Conservation (phyloP, 345 rosid species). For the Punica granatum region DNA sequence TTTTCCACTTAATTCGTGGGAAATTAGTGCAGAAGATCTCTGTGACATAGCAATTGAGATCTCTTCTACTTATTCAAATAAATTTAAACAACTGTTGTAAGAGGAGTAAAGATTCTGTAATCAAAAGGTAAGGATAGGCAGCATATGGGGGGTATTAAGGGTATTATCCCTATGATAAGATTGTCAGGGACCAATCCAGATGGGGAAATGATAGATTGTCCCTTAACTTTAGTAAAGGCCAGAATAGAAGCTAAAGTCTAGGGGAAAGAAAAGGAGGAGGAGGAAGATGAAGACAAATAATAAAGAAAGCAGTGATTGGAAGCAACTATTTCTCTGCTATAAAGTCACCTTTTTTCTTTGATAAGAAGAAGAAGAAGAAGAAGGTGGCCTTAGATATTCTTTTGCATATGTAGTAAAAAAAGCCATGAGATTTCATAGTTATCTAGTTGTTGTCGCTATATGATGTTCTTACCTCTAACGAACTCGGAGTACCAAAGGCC, state of each 20-base stretch:
- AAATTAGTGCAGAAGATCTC: background rate
- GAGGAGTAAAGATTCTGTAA: background rate
- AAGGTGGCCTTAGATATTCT: conserved; percentile 26
- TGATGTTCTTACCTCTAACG: background rate
- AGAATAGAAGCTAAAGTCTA: conserved; percentile 4
- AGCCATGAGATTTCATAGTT: background rate
- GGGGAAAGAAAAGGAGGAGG: conserved; percentile 1
- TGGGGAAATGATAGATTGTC: conserved; percentile 24
- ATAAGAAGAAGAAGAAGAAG: conserved; percentile 4
- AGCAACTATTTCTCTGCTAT: conserved; percentile 32
- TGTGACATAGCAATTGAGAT: background rate
- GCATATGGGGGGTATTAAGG: too few species aligned
- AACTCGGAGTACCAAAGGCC: background rate
- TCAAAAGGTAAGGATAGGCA: background rate
- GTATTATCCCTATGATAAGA: too few species aligned
- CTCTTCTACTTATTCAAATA: background rate
- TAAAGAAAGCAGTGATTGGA: conserved; percentile 32
- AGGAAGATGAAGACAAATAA: conserved; percentile 16
- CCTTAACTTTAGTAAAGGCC: conserved; percentile 39
- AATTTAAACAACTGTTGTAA: background rate
- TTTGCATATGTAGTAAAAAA: conserved; percentile 9
- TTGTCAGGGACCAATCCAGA: conserved; percentile 4
- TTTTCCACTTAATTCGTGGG: background rate
- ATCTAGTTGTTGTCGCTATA: background rate
- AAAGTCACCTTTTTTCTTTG: conserved; percentile 21